Evolutionary conservation across 352 stramenopile genomes (phyloP).

Genomic region (Globisporangium barbulae): DNA sequence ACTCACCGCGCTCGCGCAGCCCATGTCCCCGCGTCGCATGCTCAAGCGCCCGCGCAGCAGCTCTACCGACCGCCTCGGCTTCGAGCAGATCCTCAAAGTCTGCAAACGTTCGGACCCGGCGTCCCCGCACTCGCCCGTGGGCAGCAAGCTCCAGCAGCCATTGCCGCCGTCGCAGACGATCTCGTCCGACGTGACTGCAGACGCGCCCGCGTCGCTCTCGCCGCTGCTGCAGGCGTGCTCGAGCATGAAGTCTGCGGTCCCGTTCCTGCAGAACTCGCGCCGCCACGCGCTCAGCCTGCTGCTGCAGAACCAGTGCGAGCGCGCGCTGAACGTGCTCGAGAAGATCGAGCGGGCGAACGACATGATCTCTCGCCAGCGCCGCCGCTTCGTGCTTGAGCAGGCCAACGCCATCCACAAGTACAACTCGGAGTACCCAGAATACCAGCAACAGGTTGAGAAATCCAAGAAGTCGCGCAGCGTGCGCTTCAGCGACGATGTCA

Average conservation of each 20-base stretch:
- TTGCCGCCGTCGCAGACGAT: constrained; percentile 17
- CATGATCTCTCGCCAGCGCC: constrained; percentile 68
- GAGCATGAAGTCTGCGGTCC: constrained; percentile 67
- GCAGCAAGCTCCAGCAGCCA: constrained; percentile 1
- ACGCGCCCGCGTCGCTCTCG: constrained; percentile 13
- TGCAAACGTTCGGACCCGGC: constrained; percentile 49
- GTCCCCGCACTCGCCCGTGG: constrained; percentile 45
- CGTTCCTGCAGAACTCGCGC: constrained; percentile 73
- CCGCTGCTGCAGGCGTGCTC: constrained; percentile 48
- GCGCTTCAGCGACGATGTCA: constrained; percentile 59
- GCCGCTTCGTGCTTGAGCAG: constrained; percentile 53
- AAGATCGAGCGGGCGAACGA: constrained; percentile 82
- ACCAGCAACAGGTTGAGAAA: background rate
- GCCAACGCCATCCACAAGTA: constrained; percentile 41
- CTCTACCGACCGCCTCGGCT: constrained; percentile 44
- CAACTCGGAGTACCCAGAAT: constrained; percentile 18
- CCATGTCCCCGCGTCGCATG: constrained; percentile 17
- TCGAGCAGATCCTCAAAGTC: constrained; percentile 54
- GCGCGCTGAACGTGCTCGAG: constrained; percentile 65
- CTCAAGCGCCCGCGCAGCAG: constrained; percentile 58
- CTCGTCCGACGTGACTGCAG: constrained; percentile 7
- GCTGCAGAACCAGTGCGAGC: constrained; percentile 73
- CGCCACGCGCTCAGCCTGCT: constrained; percentile 65
- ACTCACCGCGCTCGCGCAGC: constrained; percentile 30
- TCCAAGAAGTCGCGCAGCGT: constrained; percentile 31